Evolutionary conservation across 371 early-diverging fungal genomes (phyloP).

Genomic region (Chytridium lagenaria): DNA sequence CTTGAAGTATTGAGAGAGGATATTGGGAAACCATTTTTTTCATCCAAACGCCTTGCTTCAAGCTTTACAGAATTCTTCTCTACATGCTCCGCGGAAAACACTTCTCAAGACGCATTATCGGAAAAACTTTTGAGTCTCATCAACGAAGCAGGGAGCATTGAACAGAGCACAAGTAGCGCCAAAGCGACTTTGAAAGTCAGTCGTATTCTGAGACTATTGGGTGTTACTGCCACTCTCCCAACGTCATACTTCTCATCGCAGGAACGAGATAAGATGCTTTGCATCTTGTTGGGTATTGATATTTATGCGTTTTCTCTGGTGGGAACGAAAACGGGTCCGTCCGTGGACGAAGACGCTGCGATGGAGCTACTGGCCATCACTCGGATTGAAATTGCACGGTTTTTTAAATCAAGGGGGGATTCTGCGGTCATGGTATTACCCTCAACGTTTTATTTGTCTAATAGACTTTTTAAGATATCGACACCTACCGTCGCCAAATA

Average conservation of each 20-base stretch:
- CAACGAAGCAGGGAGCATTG: no score
- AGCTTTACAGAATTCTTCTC: no score
- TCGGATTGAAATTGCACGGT: slow-evolving; percentile 19
- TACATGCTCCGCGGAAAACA: no score
- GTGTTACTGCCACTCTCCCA: slow-evolving; percentile 21
- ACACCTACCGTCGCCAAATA: background rate
- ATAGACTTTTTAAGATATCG: background rate
- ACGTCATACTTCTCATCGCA: slow-evolving; percentile 30
- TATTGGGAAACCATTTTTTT: no score
- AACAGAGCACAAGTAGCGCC: no score
- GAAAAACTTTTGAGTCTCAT: no score
- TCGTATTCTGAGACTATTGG: background rate
- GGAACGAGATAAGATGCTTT: slow-evolving; percentile 32
- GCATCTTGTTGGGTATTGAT: slow-evolving; percentile 21
- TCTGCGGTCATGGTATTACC: slow-evolving; percentile 9
- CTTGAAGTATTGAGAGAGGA: no score
- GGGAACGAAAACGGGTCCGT: background rate
- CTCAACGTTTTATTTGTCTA: slow-evolving; percentile 3
- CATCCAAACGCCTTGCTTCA: no score
- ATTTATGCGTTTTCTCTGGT: background rate
- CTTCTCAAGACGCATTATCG: no score
- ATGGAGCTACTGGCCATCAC: slow-evolving; percentile 21
- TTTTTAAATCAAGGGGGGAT: slow-evolving; percentile 28
- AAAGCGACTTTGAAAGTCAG: no score
- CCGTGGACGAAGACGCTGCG: background rate